Base-by-base conservation (phyloP, 2,329 filamentous ascomycete species). In the Annulohypoxylon truncatum region DNA sequence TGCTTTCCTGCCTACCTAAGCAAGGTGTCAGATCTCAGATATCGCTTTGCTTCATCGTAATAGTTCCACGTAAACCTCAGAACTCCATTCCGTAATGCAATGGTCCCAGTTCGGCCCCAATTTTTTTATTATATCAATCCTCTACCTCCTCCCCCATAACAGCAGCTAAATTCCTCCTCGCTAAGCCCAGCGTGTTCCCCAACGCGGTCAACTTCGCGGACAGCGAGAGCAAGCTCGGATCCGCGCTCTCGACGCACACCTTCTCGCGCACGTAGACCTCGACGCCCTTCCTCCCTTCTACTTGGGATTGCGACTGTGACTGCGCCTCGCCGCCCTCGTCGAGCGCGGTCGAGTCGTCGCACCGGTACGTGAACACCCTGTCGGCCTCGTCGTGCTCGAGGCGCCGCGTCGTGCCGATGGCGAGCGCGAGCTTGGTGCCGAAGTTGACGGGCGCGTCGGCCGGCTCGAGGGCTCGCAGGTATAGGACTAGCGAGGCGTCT, bases 261-360 rank as follows among this genome's bases (percentile, higher is more conserved):
- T 97, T 97, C 77, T 97, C 95, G 71, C 90, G 89, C 47, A 98
- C 95, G 69, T 89, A 90, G 2, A 97, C 94, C 66, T 96, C 89
- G 2, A 79, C 77, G 29, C 78, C 66, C 33, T 75, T 73, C 38
- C 6, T 29, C 1, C 46, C 26, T 24, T 31, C 13, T 35, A 29
- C 12, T 20, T 54, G 24, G 31, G 33, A n/a, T n/a, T 3, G 33
- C 38, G 20, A 8, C 6, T 18, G 35, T 7, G 35, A 7, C 4
- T 20, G n/a, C 5, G 50, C 12, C 28, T 20, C 57, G 29, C 35
- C 24, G n/a, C 59, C 54, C 33, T 68, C 68, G 26, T 59, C 9
- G 8, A n/a, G n/a, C n/a, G 53, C 26, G 42, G 59, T 68, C 58
- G 71, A 71, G n/a, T 72, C 69, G 40, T 71, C 59, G 53, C 66